Percentiles rank a stretch among this genome's conserved stretches.
Conservation (phyloP, 176 grass and related monocot species). For the Tuctoria greenei region DNA sequence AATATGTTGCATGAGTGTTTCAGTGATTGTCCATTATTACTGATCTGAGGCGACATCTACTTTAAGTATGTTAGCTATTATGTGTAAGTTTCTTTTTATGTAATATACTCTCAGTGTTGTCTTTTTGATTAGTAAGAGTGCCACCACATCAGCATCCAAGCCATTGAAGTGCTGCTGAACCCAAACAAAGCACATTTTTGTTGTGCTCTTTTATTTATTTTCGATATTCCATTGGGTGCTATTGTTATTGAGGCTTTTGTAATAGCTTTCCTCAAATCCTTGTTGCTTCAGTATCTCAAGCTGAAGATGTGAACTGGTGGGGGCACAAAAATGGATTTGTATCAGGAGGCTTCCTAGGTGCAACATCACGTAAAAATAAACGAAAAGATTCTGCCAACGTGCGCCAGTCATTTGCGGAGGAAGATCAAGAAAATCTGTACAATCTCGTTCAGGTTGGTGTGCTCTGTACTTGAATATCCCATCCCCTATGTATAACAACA, state of each 20-base stretch:
- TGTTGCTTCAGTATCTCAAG: conserved; percentile 50
- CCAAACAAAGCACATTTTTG: neutral
- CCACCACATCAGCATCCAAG: neutral
- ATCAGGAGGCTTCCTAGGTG: conserved; percentile 83
- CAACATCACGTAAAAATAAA: conserved; percentile 52
- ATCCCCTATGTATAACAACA: neutral
- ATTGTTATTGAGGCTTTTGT: conserved; percentile 12
- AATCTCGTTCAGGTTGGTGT: conserved; percentile 94
- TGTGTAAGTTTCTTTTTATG: neutral
- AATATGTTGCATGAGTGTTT: neutral
- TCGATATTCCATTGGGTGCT: neutral
- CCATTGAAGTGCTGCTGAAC: neutral
- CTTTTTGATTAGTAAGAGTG: neutral
- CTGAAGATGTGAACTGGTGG: conserved; percentile 84
- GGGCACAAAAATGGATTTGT: conserved; percentile 78
- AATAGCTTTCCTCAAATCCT: conserved; percentile 8
- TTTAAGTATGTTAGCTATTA: neutral
- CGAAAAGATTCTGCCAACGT: conserved; percentile 41
- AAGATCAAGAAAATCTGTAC: conserved; percentile 97
- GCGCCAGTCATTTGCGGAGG: conserved; percentile 77
- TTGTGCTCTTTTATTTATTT: neutral
- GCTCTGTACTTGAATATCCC: neutral
- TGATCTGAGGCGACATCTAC: neutral
- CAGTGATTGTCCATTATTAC: neutral
- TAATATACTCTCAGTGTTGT: neutral